phyloP scores from a whole-genome alignment of 768 basidiomycete species.

The Leccinum variicolor region DNA sequence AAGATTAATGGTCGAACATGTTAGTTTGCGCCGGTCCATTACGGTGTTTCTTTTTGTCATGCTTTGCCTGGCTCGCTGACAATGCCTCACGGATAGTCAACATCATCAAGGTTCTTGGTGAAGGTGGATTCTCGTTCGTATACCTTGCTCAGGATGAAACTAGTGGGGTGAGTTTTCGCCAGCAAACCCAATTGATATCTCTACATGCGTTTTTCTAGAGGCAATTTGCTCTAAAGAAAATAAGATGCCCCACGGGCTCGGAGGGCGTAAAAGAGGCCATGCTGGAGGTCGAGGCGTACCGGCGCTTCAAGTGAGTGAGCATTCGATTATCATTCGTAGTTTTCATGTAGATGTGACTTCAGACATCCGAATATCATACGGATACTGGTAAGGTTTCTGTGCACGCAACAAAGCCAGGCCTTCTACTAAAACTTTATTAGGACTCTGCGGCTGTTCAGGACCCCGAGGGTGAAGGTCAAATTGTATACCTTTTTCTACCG shows the following conservation, averaged over 20 bases:
- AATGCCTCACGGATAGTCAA: slow-evolving; percentile 50
- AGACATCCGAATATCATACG: slow-evolving; percentile 98
- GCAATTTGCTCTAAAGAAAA: slow-evolving; percentile 96
- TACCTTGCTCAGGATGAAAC: slow-evolving; percentile 84
- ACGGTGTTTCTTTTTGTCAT: slow-evolving; percentile 1
- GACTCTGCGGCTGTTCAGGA: slow-evolving; percentile 96
- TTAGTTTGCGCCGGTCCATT: slow-evolving; percentile 39
- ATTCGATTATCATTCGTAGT: neutral
- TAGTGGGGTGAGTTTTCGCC: slow-evolving; percentile 59
- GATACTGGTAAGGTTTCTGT: slow-evolving; percentile 57
- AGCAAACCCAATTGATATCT: neutral
- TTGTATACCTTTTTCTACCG: slow-evolving; percentile 95
- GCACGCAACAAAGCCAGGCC: neutral
- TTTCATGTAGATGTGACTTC: slow-evolving; percentile 1
- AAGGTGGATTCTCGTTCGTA: slow-evolving; percentile 94
- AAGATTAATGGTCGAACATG: slow-evolving; percentile 97
- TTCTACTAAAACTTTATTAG: slow-evolving; percentile 34
- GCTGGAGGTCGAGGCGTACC: slow-evolving; percentile 89
- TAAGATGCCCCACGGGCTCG: slow-evolving; percentile 84
- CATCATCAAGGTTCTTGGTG: slow-evolving; percentile 89
- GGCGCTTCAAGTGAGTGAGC: slow-evolving; percentile 79
- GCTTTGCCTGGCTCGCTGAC: neutral
- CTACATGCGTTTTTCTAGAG: slow-evolving; percentile 42
- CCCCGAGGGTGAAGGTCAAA: slow-evolving; percentile 87
- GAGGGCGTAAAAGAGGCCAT: slow-evolving; percentile 89